Evolutionary conservation across 192 early-diverging fungal species (phyloP).

Genomic region (Gryganskiella cystojenkinii): DNA sequence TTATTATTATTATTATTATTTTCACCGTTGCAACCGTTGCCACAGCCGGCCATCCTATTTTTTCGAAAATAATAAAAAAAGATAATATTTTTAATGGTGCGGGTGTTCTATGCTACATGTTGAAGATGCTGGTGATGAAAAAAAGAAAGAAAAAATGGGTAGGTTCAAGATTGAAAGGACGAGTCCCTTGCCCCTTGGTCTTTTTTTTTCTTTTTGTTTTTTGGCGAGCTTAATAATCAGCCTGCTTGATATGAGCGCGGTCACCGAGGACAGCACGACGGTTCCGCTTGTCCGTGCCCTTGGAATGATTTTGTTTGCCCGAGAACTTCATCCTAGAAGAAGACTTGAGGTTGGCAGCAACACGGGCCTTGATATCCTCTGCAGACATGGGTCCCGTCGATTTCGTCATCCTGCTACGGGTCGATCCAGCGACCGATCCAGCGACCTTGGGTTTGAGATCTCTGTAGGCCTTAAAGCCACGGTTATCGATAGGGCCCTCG

Average conservation of each 20-base stretch:
- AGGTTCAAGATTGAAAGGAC: too few relatives aligned
- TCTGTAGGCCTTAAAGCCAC: conserved; percentile 61
- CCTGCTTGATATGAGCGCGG: conserved; percentile 41
- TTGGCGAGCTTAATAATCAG: conserved; percentile 44
- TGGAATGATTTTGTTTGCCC: conserved; percentile 59
- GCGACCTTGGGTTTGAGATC: conserved; percentile 48
- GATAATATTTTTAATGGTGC: too few relatives aligned
- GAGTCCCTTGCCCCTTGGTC: too few relatives aligned
- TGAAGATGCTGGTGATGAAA: too few relatives aligned
- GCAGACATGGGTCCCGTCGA: conserved; percentile 47
- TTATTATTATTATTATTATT: too few relatives aligned
- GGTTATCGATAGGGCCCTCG: conserved; percentile 55
- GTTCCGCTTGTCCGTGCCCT: conserved; percentile 66
- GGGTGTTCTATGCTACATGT: too few relatives aligned
- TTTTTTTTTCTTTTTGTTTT: too few relatives aligned
- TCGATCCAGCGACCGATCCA: conserved; percentile 41
- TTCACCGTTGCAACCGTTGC: too few relatives aligned
- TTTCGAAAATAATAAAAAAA: too few relatives aligned
- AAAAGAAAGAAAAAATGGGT: too few relatives aligned
- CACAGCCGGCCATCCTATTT: too few relatives aligned
- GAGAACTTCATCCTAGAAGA: conserved; percentile 37
- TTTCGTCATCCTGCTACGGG: conserved; percentile 35
- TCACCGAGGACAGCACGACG: conserved; percentile 27
- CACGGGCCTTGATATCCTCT: conserved; percentile 63
- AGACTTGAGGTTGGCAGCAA: conserved; percentile 53